These are phyloP conservation scores for Prunus yedoensis DNA, from an alignment of 331 rosid species.

Conservation along the genomic window DNA sequence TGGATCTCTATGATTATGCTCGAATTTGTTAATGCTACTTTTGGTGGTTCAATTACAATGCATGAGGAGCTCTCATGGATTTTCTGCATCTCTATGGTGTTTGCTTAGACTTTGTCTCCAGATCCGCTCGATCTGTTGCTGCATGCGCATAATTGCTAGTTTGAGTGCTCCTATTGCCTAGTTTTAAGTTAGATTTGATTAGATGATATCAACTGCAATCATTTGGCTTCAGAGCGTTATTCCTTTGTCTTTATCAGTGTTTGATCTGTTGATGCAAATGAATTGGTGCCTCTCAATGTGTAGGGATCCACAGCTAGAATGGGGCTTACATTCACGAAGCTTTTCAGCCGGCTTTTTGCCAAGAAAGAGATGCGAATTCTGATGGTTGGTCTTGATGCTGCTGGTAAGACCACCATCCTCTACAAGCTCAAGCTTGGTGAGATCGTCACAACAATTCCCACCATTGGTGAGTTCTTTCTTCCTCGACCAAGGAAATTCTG, in stretches of 20 bases:
- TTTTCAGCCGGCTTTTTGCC: constrained; percentile 96
- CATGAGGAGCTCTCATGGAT: constrained; percentile 8
- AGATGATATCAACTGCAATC: neutral
- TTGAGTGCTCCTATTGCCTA: neutral
- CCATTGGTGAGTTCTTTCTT: constrained; percentile 71
- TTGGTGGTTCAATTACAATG: constrained; percentile 16
- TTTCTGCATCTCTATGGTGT: constrained; percentile 16
- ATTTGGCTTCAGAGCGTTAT: neutral
- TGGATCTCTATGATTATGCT: constrained; percentile 35
- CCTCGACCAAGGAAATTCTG: neutral
- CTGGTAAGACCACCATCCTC: constrained; percentile 99
- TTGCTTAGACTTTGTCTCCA: constrained; percentile 4
- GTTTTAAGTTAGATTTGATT: neutral
- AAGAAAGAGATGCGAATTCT: constrained; percentile 99
- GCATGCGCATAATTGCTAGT: neutral
- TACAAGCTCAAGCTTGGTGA: constrained; percentile 99
- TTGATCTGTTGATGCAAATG: constrained; percentile 4
- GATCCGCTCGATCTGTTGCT: constrained; percentile 46
- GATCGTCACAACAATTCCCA: constrained; percentile 98
- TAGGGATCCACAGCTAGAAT: constrained; percentile 58
- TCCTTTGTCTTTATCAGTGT: neutral
- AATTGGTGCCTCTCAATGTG: constrained; percentile 20
- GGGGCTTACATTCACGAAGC: constrained; percentile 99
- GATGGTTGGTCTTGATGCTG: constrained; percentile 99
- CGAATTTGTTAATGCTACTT: neutral